Evolutionary conservation across 805 yeast species (phyloP).

Genomic region (Nakazawaea ernobii): DNA sequence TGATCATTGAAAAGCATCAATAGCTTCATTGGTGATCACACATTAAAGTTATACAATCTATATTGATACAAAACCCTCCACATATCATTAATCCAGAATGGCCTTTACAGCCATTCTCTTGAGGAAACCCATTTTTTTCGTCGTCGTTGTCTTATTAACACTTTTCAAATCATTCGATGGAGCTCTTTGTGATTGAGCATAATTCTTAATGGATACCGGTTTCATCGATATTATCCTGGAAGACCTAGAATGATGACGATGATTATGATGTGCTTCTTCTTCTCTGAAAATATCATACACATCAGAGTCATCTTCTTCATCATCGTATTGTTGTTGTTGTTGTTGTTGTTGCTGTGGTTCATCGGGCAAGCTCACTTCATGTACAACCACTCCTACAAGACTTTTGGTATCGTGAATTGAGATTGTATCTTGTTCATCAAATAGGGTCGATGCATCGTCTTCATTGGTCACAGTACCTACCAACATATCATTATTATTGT

Average conservation of each 20-base stretch:
- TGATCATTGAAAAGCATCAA: too few relatives aligned
- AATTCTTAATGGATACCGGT: background rate
- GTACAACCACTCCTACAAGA: too few relatives aligned
- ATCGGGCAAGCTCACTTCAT: too few relatives aligned
- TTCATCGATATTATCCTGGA: background rate
- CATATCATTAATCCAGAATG: background rate
- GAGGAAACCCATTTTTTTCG: slow-evolving; percentile 4
- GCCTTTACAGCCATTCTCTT: slow-evolving; percentile 4
- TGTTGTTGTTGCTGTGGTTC: background rate
- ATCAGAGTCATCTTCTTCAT: slow-evolving; percentile 2
- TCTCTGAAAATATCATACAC: slow-evolving; percentile 5
- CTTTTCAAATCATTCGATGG: background rate
- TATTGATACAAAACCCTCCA: too few relatives aligned
- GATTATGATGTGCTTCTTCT: background rate
- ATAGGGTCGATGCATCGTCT: background rate
- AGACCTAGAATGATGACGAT: background rate
- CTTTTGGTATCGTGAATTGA: background rate
- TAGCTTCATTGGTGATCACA: too few relatives aligned
- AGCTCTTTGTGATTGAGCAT: slow-evolving; percentile 5
- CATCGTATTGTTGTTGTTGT: background rate
- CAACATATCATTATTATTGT: too few relatives aligned
- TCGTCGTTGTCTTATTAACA: too few relatives aligned
- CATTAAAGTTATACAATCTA: too few relatives aligned
- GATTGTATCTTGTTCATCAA: background rate
- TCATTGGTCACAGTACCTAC: too few relatives aligned